Evolutionary conservation across 164 flowering plant species (phyloP).

Genomic region (Vitis rotundifolia): DNA sequence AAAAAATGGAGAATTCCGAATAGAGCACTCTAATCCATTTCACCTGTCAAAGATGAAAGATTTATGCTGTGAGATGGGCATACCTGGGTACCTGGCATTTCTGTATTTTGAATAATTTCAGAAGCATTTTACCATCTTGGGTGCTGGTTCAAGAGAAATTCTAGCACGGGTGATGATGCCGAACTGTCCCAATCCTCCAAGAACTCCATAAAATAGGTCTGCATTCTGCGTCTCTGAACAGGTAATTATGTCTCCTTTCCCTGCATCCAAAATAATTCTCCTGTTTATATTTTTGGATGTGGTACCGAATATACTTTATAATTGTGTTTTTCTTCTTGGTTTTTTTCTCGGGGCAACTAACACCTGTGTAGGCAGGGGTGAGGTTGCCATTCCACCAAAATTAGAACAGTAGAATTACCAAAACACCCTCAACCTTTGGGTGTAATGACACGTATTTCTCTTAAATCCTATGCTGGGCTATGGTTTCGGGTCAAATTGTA

Average conservation of each 20-base stretch:
- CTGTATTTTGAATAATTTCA: no score
- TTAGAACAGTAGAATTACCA: neutral
- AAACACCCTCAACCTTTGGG: neutral
- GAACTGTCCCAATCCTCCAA: slow-evolving; percentile 95
- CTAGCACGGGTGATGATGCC: slow-evolving; percentile 87
- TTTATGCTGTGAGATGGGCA: neutral
- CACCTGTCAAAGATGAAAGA: slow-evolving; percentile 50
- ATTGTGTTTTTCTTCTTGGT: neutral
- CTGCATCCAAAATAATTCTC: slow-evolving; percentile 36
- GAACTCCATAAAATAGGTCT: slow-evolving; percentile 74
- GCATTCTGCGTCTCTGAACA: slow-evolving; percentile 69
- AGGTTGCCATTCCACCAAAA: no score
- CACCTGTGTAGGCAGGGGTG: no score
- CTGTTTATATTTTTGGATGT: neutral
- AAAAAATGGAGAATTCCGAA: slow-evolving; percentile 63
- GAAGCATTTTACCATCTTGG: slow-evolving; percentile 51
- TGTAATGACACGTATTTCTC: no score
- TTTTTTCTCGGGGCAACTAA: no score
- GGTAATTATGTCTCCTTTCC: slow-evolving; percentile 75
- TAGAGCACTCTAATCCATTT: slow-evolving; percentile 87
- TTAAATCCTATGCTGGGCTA: neutral
- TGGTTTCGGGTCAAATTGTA: neutral
- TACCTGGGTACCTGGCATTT: no score
- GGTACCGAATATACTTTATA: neutral
- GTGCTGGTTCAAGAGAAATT: slow-evolving; percentile 82